Evolutionary conservation across 1,284 basidiomycete genomes (phyloP).

Genomic region (Agroathelia rolfsii): DNA sequence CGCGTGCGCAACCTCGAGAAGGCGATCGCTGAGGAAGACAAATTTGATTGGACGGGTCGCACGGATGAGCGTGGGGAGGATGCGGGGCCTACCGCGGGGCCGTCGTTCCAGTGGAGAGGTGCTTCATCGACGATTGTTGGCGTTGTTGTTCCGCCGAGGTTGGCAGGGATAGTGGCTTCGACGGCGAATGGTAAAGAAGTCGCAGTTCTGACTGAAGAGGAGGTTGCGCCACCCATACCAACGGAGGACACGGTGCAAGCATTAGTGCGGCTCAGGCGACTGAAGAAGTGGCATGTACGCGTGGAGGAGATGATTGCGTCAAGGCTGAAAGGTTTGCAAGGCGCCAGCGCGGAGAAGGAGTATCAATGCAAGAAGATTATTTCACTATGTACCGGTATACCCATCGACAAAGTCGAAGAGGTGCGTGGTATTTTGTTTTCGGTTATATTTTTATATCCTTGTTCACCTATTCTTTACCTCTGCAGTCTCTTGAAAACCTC

Average conservation of each 20-base stretch:
- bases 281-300: constrained; percentile 76
- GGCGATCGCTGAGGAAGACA: constrained; percentile 67
- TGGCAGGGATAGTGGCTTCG: constrained; percentile 43
- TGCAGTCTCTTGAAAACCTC: constrained; percentile 85
- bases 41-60: constrained; percentile 86
- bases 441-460: constrained; percentile 7
- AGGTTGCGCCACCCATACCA: constrained; percentile 63
- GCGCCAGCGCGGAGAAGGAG: constrained; percentile 77
- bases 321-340: constrained; percentile 62
- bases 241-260: constrained; percentile 44
- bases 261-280: constrained; percentile 61
- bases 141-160: constrained; percentile 23
- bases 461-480: constrained; percentile 26
- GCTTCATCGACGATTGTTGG: constrained; percentile 50
- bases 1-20: constrained; percentile 75
- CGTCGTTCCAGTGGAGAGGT: constrained; percentile 63
- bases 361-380: constrained; percentile 88
- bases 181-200: no score
- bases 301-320: constrained; percentile 67
- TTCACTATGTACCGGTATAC: constrained; percentile 80
- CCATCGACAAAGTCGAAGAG: constrained; percentile 82
- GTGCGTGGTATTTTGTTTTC: constrained; percentile 40
- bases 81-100: constrained; percentile 31
- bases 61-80: constrained; percentile 53
- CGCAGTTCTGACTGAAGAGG: constrained; percentile 58